Conservation (phyloP, 495 filamentous ascomycete species). For the Podospora fimiseda region DNA sequence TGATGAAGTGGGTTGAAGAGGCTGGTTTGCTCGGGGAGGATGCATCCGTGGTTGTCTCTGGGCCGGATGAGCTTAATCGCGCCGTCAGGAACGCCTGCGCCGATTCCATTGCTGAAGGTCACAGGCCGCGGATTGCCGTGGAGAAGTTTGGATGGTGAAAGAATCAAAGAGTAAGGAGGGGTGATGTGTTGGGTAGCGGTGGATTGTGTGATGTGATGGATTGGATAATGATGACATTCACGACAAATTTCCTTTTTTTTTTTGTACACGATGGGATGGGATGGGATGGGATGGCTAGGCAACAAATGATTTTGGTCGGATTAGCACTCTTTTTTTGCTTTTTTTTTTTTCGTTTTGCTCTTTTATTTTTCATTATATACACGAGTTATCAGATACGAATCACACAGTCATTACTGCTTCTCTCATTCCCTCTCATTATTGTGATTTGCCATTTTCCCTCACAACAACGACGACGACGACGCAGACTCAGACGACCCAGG, state of each 20-base stretch:
- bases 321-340: too few species aligned
- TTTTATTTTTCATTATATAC: not conserved
- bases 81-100: conserved; percentile 48
- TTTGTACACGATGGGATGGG: not conserved
- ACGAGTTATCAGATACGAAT: not conserved
- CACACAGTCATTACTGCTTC: not conserved
- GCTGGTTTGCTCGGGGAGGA: conserved; percentile 22
- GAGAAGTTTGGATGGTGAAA: conserved; percentile 49
- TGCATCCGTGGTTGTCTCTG: conserved; percentile 45
- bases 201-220: not conserved
- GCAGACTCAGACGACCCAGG: not conserved
- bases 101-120: conserved; percentile 31
- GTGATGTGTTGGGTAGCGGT: not conserved
- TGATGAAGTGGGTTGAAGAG: conserved; percentile 27
- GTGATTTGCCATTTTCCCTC: not conserved
- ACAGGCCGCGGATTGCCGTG: conserved; percentile 35
- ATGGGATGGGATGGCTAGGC: not conserved
- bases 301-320: not conserved
- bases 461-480: not conserved
- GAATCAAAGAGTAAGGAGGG: not conserved
- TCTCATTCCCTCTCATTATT: not conserved
- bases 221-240: not conserved
- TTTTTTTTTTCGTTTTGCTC: too few species aligned
- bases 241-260: not conserved
- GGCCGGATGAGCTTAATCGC: conserved; percentile 50